Evolutionary conservation across 1,139 yeast genomes (phyloP).

Genomic region (Candida frijolesensis): DNA sequence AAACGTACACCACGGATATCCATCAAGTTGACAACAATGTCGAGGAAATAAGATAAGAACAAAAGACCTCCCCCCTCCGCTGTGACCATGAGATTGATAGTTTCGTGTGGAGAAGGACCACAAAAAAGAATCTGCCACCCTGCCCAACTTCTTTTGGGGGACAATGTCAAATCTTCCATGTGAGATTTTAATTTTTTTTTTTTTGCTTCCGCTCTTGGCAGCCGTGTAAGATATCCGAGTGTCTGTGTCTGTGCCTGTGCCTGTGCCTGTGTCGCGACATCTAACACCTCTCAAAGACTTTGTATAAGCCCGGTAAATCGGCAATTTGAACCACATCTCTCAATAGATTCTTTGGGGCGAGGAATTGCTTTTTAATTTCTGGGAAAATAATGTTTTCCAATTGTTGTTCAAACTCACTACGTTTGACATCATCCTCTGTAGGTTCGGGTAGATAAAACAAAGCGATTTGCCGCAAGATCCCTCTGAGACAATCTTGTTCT

Average conservation of each 20-base stretch:
- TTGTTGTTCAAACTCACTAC: constrained; percentile 26
- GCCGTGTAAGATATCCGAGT: background rate
- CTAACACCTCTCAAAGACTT: constrained; percentile 88
- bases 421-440: constrained; percentile 23
- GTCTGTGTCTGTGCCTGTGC: too few species aligned
- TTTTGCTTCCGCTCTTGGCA: background rate
- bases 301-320: constrained; percentile 85
- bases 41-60: too few species aligned
- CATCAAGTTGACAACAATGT: background rate
- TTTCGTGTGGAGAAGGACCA: constrained; percentile 1
- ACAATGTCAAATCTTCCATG: background rate
- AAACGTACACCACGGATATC: background rate
- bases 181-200: background rate
- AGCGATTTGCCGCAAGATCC: constrained; percentile 69
- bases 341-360: constrained; percentile 60
- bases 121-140: background rate
- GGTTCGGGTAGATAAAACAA: constrained; percentile 73
- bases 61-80: too few species aligned
- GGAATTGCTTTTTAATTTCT: constrained; percentile 57
- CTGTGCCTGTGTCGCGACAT: background rate
- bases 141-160: background rate
- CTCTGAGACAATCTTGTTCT: constrained; percentile 69
- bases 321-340: constrained; percentile 80
- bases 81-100: background rate
- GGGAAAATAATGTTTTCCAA: constrained; percentile 72